Evolutionary conservation across 208 protist genomes (phyloP).

Genomic region (Leishmania martiniquensis): DNA sequence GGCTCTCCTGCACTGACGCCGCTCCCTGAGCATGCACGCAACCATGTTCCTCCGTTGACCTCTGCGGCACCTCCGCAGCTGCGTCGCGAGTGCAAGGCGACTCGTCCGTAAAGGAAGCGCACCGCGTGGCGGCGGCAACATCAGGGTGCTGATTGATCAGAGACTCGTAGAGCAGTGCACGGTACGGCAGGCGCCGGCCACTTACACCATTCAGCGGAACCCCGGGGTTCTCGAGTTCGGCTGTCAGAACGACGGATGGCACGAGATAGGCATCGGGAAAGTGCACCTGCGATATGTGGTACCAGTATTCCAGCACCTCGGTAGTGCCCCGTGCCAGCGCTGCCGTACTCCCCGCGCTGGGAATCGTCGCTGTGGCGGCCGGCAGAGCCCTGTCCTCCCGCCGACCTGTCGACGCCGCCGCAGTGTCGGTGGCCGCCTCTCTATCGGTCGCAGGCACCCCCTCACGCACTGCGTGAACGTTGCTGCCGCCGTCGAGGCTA

Average conservation of each 20-base stretch:
- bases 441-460: background rate
- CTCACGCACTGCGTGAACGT: background rate
- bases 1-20: background rate
- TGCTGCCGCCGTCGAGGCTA: background rate
- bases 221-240: conserved; percentile 46
- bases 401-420: background rate
- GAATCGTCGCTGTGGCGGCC: background rate
- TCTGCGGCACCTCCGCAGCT: background rate
- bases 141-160: conserved; percentile 31
- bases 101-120: background rate
- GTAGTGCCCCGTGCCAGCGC: background rate
- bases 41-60: background rate
- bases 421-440: background rate
- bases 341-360: background rate
- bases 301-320: conserved; percentile 44
- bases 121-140: conserved; percentile 22
- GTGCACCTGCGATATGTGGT: conserved; percentile 77
- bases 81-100: background rate
- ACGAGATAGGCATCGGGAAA: conserved; percentile 51
- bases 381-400: background rate
- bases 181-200: conserved; percentile 35
- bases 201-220: conserved; percentile 59
- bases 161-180: conserved; percentile 33
- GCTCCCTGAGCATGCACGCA: background rate
- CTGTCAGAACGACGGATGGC: conserved; percentile 38